These are phyloP conservation scores for Coniochaeta sp. DNA, from an alignment of 2,329 filamentous ascomycete genomes.

Conservation along the genomic window DNA sequence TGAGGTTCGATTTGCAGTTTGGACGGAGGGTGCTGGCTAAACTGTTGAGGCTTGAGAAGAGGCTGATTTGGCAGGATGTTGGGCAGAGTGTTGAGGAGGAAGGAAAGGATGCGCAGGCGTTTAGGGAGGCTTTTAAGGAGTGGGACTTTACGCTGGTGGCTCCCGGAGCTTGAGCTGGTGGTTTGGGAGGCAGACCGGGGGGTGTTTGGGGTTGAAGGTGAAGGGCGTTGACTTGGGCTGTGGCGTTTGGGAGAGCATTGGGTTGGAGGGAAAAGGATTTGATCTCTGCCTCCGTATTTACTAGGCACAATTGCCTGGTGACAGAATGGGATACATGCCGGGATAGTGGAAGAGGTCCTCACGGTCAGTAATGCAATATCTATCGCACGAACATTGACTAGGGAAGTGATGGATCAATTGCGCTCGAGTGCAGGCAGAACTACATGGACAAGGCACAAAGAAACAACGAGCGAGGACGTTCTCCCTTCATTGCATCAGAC, in stretches of 20 bases:
- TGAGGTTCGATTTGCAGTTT: constrained; percentile 86
- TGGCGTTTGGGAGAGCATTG: not conserved
- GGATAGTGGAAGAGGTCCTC: too few relatives aligned
- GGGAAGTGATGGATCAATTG: too few relatives aligned
- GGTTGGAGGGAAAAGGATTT: not conserved
- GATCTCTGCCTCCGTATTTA: too few relatives aligned
- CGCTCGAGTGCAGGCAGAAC: too few relatives aligned
- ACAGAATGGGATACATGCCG: too few relatives aligned
- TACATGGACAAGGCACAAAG: too few relatives aligned
- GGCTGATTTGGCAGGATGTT: constrained; percentile 82
- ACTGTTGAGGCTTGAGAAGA: constrained; percentile 68
- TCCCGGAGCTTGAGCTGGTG: not conserved
- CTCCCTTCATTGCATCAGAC: too few relatives aligned
- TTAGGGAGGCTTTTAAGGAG: constrained; percentile 73
- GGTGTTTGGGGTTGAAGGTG: too few relatives aligned
- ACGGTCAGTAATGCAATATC: too few relatives aligned
- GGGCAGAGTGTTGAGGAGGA: constrained; percentile 73
- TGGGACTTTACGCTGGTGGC: constrained; percentile 70
- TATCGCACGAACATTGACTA: too few relatives aligned
- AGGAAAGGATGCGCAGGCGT: constrained; percentile 65
- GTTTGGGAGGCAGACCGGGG: not conserved
- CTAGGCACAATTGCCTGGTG: too few relatives aligned
- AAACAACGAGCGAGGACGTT: too few relatives aligned
- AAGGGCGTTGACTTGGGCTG: not conserved
- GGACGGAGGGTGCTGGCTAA: constrained; percentile 83